A percentile compares a stretch with the other conserved stretches of the same genome.
Evolutionary conservation across 768 basidiomycete species (phyloP).

Genomic region (Terana coerulea): DNA sequence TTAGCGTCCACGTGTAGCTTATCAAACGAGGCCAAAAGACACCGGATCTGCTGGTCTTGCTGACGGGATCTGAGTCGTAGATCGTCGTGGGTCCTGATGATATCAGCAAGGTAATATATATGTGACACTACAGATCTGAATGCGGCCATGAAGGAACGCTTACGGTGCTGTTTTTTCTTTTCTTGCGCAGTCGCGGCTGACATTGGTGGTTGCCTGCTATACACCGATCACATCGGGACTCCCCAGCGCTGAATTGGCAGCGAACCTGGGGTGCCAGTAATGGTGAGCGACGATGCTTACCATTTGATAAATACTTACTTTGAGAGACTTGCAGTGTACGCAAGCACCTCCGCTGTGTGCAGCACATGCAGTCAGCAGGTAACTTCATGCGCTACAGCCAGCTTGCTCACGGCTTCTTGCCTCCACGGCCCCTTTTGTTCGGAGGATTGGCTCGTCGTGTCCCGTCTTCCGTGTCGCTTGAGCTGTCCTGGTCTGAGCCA

Average conservation of each 20-base stretch:
- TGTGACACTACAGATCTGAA: background rate
- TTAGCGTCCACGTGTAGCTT: constrained; percentile 5
- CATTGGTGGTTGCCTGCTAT: constrained; percentile 44
- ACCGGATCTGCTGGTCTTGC: constrained; percentile 12
- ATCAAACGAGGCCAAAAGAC: constrained; percentile 10
- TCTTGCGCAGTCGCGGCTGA: constrained; percentile 46
- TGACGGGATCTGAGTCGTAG: constrained; percentile 40
- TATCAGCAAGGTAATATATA: background rate
- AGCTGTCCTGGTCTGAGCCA: background rate
- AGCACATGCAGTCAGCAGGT: background rate
- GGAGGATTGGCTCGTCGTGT: background rate
- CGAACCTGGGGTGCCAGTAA: constrained; percentile 43
- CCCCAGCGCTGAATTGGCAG: constrained; percentile 46
- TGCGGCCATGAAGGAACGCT: constrained; percentile 16
- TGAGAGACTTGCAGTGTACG: constrained; percentile 55
- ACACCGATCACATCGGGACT: constrained; percentile 46
- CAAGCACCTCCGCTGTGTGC: constrained; percentile 46
- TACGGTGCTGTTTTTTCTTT: constrained; percentile 56
- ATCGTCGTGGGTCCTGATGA: constrained; percentile 49
- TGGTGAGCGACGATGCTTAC: no score
- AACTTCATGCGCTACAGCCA: no score
- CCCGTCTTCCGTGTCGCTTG: background rate
- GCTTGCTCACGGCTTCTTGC: constrained; percentile 1
- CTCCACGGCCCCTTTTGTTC: background rate
- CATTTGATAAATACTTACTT: no score